Percentiles rank a stretch among this genome's conserved stretches.
Evolutionary conservation across 1,284 basidiomycete species (phyloP).

Genomic region (Fomitopsis betulina): DNA sequence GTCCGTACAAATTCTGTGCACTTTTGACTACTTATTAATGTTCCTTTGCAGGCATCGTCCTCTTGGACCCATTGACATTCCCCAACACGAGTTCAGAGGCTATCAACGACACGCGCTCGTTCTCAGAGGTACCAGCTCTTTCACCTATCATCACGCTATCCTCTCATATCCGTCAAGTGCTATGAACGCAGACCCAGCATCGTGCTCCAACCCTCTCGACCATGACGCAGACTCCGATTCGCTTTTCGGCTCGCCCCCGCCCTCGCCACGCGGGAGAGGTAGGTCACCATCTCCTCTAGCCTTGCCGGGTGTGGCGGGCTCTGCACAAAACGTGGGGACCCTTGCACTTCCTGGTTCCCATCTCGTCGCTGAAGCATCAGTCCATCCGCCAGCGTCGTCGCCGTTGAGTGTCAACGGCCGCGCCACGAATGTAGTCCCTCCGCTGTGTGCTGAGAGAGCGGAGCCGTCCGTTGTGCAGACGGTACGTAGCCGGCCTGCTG

Average conservation of each 20-base stretch:
- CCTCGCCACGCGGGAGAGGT: constrained; percentile 61
- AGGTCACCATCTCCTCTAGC: constrained; percentile 64
- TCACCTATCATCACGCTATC: background rate
- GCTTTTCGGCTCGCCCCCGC: constrained; percentile 76
- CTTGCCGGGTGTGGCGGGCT: constrained; percentile 44
- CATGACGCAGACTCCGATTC: constrained; percentile 52
- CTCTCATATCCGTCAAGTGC: constrained; percentile 5
- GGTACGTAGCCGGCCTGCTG: background rate
- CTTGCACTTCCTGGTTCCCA: constrained; percentile 94
- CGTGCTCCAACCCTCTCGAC: constrained; percentile 7
- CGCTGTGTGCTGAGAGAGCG: constrained; percentile 1
- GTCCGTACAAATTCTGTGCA: background rate
- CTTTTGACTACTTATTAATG: background rate
- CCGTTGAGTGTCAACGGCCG: constrained; percentile 33
- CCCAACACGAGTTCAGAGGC: background rate
- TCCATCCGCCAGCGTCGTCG: constrained; percentile 64
- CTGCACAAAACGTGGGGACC: constrained; percentile 83
- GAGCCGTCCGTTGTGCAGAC: constrained; percentile 2
- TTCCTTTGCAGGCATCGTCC: background rate
- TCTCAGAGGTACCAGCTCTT: background rate
- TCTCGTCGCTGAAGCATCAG: constrained; percentile 76
- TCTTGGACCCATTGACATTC: background rate
- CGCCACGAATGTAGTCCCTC: constrained; percentile 11
- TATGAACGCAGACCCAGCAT: constrained; percentile 16
- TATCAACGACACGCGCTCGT: background rate